phyloP scores from a whole-genome alignment of 140 eudicot genomes.

The Anethum foeniculum region DNA sequence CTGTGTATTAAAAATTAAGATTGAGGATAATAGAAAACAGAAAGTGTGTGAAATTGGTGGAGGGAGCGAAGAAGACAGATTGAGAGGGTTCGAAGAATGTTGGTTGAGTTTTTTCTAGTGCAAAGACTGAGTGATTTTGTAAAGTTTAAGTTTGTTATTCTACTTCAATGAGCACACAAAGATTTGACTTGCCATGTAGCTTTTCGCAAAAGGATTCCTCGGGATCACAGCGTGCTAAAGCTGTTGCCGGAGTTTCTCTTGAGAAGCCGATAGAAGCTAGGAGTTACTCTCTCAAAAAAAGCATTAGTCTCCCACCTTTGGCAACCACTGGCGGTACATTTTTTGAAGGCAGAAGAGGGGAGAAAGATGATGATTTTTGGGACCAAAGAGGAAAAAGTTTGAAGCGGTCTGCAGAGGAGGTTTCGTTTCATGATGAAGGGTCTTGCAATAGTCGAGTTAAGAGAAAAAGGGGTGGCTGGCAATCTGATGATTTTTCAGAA shows the following conservation, averaged over 20 bases:
- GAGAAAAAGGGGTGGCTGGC: conserved; percentile 48
- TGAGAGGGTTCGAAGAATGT: conserved; percentile 64
- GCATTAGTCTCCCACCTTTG: conserved; percentile 19
- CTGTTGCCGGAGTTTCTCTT: conserved; percentile 43
- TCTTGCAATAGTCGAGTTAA: conserved; percentile 40
- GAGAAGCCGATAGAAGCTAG: conserved; percentile 59
- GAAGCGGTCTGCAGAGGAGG: conserved; percentile 65
- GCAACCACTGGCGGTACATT: conserved; percentile 12
- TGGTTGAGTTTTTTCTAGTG: conserved; percentile 91
- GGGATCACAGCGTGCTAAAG: conserved; percentile 47
- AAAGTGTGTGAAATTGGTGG: conserved; percentile 16
- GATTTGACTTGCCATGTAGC: conserved; percentile 79
- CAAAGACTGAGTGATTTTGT: conserved; percentile 65
- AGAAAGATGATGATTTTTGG: conserved; percentile 47
- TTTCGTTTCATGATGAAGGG: conserved; percentile 26
- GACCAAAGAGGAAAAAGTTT: conserved; percentile 38
- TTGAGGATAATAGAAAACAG: conserved; percentile 15
- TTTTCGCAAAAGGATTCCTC: conserved; percentile 54
- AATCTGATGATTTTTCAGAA: conserved; percentile 31
- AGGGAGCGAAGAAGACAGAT: conserved; percentile 19
- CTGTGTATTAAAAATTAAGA: conserved; percentile 1
- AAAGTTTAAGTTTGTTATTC: conserved; percentile 66
- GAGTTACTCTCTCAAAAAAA: conserved; percentile 59
- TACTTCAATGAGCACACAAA: conserved; percentile 93
- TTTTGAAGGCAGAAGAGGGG: conserved; percentile 30